phyloP scores from a whole-genome alignment of 2,329 filamentous ascomycete genomes.

The Fusarium oxysporum region DNA sequence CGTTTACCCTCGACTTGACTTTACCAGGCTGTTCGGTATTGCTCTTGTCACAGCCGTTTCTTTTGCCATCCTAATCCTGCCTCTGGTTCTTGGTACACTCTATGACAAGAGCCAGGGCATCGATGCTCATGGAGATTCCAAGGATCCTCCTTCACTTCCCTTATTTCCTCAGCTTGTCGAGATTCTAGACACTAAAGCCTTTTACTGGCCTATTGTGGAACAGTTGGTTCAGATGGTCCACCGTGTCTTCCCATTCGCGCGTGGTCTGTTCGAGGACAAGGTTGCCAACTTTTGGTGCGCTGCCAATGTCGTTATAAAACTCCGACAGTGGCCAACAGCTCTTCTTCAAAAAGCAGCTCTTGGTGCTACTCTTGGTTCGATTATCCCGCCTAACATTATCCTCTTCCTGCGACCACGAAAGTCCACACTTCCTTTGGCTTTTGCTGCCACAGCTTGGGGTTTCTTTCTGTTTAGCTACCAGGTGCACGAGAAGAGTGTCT shows the following conservation, averaged over 20 bases:
- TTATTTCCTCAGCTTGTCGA: slow-evolving; percentile 69
- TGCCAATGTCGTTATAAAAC: slow-evolving; percentile 88
- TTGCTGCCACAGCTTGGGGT: slow-evolving; percentile 90
- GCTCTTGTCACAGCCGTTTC: slow-evolving; percentile 77
- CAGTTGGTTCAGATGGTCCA: slow-evolving; percentile 87
- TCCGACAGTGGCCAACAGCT: slow-evolving; percentile 77
- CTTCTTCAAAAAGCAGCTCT: slow-evolving; percentile 83
- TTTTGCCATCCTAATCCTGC: slow-evolving; percentile 80
- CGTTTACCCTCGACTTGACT: slow-evolving; percentile 77
- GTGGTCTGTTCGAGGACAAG: slow-evolving; percentile 98
- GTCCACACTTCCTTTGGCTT: slow-evolving; percentile 79
- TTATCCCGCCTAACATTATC: slow-evolving; percentile 81
- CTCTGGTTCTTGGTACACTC: slow-evolving; percentile 77
- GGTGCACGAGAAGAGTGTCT: slow-evolving; percentile 96
- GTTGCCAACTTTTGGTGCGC: slow-evolving; percentile 99
- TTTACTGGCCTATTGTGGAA: slow-evolving; percentile 79
- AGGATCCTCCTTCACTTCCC: slow-evolving; percentile 71
- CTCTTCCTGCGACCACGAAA: slow-evolving; percentile 83
- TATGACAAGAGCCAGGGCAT: slow-evolving; percentile 76
- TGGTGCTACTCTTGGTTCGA: slow-evolving; percentile 77
- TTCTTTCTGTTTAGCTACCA: slow-evolving; percentile 99
- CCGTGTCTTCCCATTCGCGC: slow-evolving; percentile 93
- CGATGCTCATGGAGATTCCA: slow-evolving; percentile 65
- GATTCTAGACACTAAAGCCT: slow-evolving; percentile 71
- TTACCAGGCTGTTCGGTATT: slow-evolving; percentile 78